Evolutionary conservation across 257 asterid genomes (phyloP), one percentile per base, ranked within the genome.

Genomic region (Solanum pennellii): DNA sequence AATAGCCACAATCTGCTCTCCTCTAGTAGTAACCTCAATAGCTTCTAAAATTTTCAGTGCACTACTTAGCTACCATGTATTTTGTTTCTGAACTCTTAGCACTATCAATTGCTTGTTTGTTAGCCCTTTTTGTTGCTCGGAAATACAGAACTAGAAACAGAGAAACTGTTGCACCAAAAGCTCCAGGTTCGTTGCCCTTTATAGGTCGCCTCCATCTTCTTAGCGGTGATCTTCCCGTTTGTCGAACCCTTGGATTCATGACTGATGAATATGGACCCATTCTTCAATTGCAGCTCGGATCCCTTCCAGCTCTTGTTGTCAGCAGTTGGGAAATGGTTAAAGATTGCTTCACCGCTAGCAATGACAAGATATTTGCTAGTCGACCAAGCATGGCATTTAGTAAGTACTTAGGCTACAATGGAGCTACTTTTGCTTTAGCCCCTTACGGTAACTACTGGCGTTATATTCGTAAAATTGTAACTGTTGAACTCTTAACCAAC

Each of bases 381-480:
- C 92, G 95, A 47, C 96, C 96, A 0, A 44, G 20, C 74, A 31
- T 88, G 88, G 90, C 93, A 6, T 27, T 88, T 1, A 91, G 86
- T 0, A 89, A 90, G 72, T 89, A 88, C 88, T n/a, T 93, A 4
- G 94, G 92, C 68, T 91, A 93, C 59, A 79, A 86, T 9, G 14
- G 87, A 8, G 94, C 94, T 0, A 2, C 35, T 1, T 93, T 94
- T 65, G 90, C 91, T 0, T 29, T 93, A 9, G 91, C 93, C 11
- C 92, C 94, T 45, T 93, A 94, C 37, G 96, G 98, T 3, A 87
- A 88, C 42, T 94, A 91, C 33, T 94, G 96, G 98, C 95, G 96
- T 5, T 83, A 92, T 3, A 83, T 93, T 14, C 86, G 95, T 0
- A 94, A 93, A 59, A 82, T 94, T 90, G 93, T 85, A 65, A 92